A percentile compares a stretch with the other conserved stretches of the same genome.
Conservation (phyloP, 129 eudicot genomes). For the Dittrichia graveolens region DNA sequence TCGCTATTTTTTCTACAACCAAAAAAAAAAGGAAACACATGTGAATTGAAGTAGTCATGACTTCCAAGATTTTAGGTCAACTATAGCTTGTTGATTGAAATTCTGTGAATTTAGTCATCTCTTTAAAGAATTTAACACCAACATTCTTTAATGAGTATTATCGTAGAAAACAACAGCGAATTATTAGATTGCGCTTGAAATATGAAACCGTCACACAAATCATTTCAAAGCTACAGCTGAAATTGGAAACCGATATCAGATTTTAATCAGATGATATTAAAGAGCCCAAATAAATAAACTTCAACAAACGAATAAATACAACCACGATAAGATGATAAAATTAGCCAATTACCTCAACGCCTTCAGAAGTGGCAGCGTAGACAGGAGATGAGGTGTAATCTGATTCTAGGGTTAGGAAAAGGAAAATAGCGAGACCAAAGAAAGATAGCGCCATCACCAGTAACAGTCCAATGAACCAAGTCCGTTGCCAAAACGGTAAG, state of each 20-base stretch:
- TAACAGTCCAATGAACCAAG: constrained; percentile 76
- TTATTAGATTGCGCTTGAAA: neutral
- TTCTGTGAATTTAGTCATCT: neutral
- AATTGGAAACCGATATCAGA: neutral
- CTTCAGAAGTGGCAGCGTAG: constrained; percentile 66
- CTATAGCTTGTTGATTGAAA: neutral
- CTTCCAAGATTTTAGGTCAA: constrained; percentile 5
- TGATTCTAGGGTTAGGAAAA: constrained; percentile 70
- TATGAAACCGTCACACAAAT: neutral
- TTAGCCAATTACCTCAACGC: constrained; percentile 67
- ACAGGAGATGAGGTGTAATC: constrained; percentile 56
- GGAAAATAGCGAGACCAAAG: constrained; percentile 67
- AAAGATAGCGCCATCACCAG: constrained; percentile 73
- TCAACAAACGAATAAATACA: neutral
- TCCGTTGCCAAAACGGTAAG: constrained; percentile 79
- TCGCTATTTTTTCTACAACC: neutral
- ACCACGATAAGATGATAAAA: neutral
- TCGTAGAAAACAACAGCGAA: neutral
- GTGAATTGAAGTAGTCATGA: neutral
- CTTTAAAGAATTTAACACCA: neutral
- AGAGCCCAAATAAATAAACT: constrained; percentile 7
- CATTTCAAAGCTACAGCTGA: neutral
- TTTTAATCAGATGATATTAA: neutral
- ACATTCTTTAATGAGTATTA: neutral
- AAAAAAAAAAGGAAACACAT: too few species aligned